Conservation (phyloP, 2,329 filamentous ascomycete genomes). For the Parascedosporium putredinis region DNA sequence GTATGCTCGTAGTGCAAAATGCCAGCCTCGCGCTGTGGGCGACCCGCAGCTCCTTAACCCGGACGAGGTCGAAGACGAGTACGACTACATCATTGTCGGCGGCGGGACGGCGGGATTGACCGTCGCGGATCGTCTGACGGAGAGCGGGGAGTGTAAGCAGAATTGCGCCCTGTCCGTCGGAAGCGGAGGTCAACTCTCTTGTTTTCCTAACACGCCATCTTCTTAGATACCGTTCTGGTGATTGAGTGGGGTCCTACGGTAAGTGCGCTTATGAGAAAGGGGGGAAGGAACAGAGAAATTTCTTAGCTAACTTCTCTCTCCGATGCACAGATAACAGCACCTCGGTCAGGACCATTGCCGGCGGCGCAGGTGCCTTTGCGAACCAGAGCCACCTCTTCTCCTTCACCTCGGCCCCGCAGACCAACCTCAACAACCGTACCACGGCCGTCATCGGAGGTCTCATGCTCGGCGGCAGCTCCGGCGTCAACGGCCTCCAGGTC, state of each 20-base stretch:
- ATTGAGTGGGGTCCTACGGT: constrained; percentile 13
- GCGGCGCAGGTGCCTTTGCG: constrained; percentile 3
- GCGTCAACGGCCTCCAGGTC: constrained; percentile 25
- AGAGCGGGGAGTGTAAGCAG: constrained; percentile 32
- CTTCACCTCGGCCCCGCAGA: constrained; percentile 12
- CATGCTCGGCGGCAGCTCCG: constrained; percentile 24
- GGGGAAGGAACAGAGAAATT: neutral
- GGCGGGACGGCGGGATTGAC: constrained; percentile 51
- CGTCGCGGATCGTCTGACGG: constrained; percentile 45
- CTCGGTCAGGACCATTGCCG: constrained; percentile 2
- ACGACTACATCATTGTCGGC: constrained; percentile 55
- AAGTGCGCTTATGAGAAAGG: constrained; percentile 16
- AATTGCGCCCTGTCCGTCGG: neutral
- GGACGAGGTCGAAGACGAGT: constrained; percentile 4
- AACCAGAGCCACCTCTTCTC: constrained; percentile 12
- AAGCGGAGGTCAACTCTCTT: too few relatives aligned
- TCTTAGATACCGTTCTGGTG: constrained; percentile 11
- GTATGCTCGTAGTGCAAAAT: neutral
- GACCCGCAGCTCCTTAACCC: neutral
- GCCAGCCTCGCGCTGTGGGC: neutral
- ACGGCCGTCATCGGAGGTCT: constrained; percentile 5
- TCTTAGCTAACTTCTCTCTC: neutral
- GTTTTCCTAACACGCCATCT: neutral
- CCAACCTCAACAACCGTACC: constrained; percentile 10
- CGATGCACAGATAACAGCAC: neutral